Conservation (phyloP, 2,329 filamentous ascomycete genomes). For the Ophiostoma perfectum region DNA sequence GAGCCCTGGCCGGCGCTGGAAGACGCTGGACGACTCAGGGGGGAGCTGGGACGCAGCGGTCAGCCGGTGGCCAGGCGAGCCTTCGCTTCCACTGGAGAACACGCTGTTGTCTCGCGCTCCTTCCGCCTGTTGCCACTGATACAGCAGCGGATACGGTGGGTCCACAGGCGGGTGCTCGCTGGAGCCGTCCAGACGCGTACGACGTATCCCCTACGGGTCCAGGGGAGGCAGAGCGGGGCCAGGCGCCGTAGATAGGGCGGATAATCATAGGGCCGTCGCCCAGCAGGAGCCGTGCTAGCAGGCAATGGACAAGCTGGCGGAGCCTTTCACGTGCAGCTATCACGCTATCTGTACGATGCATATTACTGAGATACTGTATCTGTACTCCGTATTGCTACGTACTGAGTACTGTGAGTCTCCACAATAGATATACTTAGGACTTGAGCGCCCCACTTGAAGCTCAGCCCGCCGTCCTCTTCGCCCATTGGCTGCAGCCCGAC, state of each 20-base stretch:
- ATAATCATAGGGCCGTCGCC: constrained; percentile 14
- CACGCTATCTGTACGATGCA: neutral
- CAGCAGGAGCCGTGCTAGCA: neutral
- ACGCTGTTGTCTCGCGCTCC: constrained; percentile 4
- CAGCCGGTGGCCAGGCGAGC: neutral
- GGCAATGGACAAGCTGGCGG: neutral
- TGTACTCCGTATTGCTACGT: neutral
- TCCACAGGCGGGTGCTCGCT: constrained; percentile 9
- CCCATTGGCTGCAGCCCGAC: constrained; percentile 20
- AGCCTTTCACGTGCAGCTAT: constrained; percentile 10
- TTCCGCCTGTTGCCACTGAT: neutral
- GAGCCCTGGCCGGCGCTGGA: too few relatives aligned
- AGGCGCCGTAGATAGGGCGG: neutral
- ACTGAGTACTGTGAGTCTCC: too few relatives aligned
- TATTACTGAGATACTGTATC: too few relatives aligned
- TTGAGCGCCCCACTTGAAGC: neutral
- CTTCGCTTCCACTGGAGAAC: constrained; percentile 6
- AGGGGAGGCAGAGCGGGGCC: neutral
- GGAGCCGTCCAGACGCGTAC: constrained; percentile 3
- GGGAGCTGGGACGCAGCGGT: neutral
- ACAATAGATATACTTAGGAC: neutral
- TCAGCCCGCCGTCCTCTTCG: constrained; percentile 14
- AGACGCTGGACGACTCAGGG: too few relatives aligned
- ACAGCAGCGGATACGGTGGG: neutral
- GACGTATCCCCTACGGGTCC: constrained; percentile 11